Evolutionary conservation across 495 filamentous ascomycete genomes (phyloP), one percentile per base, ranked within the genome.

Genomic region (Parmelia sp.): DNA sequence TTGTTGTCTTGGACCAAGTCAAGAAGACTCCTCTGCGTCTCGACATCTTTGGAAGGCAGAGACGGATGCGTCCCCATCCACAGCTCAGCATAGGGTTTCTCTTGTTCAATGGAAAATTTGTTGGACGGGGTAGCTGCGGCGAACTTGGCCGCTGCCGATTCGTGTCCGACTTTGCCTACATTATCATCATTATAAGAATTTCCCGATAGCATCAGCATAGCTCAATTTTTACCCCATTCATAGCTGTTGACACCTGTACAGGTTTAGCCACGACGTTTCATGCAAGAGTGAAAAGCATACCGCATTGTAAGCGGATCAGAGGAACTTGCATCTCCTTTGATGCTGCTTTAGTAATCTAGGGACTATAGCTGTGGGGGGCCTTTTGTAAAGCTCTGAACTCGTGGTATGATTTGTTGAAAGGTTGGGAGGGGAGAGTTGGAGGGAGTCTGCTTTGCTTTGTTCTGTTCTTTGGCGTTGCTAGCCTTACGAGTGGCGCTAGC

Each of bases 41-140:
- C 77, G 58, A 95, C 70, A 71, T 97, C 94, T 74, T 88, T 92
- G 31, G 94, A 97, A 3, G 94, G 94, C 65, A 96, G 88, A 47
- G 91, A 95, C 31, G 93, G 94, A 71, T 98, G 94, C 4, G 94
- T 97, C 69, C 94, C 94, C 94, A 98, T 97, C 94, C 94, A 98
- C 70, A 98, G 78, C 91, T 96, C 93, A 47, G 92, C 90, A 71
- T 97, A 97, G 29, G 80, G 82, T 73, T 88, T 87, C 68, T 91
- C 85, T 39, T 88, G 80, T 66, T 96, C 84, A 65, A 96, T 88
- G 35, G 80, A 78, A 70, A 96, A 89, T 62, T 83, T 80, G 31
- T 82, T 77, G 53, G 81, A 78, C 14, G 90, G 86, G 45, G 86
- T 95, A 57, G 86, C 90, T 36, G 88, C 86, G 63, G 90, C 90